These are phyloP conservation scores for Diaporthe velutina DNA, from an alignment of 2,329 filamentous ascomycete genomes.

Conservation along the genomic window DNA sequence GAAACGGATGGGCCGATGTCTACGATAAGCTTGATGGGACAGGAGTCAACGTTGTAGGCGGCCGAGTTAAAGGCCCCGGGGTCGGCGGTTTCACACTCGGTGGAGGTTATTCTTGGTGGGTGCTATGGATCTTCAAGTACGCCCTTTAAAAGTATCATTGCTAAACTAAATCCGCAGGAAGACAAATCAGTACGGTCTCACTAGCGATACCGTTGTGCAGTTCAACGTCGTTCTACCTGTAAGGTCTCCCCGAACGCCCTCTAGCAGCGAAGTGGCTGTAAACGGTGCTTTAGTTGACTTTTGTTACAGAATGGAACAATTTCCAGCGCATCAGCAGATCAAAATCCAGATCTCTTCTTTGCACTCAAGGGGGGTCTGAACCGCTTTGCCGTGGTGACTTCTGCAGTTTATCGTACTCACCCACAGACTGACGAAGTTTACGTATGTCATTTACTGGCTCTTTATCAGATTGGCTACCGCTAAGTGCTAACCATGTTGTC, in stretches of 20 bases:
- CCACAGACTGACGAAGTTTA: slow-evolving; percentile 41
- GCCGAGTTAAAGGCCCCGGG: slow-evolving; percentile 44
- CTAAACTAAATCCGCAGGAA: slow-evolving; percentile 38
- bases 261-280: too few species aligned
- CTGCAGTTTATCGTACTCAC: slow-evolving; percentile 42
- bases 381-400: slow-evolving; percentile 46
- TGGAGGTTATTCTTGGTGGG: slow-evolving; percentile 47
- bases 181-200: slow-evolving; percentile 46
- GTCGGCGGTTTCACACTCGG: slow-evolving; percentile 46
- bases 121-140: background rate
- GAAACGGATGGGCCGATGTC: slow-evolving; percentile 44
- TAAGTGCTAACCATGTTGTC: background rate
- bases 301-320: slow-evolving; percentile 45
- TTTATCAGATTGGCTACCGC: background rate
- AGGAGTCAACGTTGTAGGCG: slow-evolving; percentile 45
- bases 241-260: slow-evolving; percentile 19
- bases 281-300: background rate
- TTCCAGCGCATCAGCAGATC: slow-evolving; percentile 38
- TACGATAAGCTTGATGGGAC: slow-evolving; percentile 41
- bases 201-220: slow-evolving; percentile 43
- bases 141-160: background rate
- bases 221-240: slow-evolving; percentile 46
- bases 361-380: slow-evolving; percentile 46
- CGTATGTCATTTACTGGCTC: slow-evolving; percentile 22
- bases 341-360: slow-evolving; percentile 44